These are phyloP conservation scores for Trichoderma sp. DNA, from an alignment of 2,329 filamentous ascomycete species.

Conservation along the genomic window DNA sequence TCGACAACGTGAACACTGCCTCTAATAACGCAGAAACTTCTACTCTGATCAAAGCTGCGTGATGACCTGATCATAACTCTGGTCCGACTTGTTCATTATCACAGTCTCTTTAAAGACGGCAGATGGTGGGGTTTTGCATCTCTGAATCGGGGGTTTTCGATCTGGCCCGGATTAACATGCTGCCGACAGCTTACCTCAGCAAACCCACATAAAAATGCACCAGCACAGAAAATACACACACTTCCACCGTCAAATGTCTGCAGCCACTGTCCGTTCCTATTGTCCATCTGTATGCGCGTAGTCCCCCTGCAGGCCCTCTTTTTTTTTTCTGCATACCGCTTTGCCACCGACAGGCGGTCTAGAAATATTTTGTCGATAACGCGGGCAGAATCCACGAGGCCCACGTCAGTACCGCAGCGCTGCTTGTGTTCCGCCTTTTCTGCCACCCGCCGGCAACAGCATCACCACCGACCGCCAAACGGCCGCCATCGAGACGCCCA, in stretches of 20 bases:
- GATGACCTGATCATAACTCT: not conserved
- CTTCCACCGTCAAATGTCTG: fast-evolving
- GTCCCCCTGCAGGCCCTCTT: not conserved
- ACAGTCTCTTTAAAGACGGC: too few species aligned
- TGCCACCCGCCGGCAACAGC: slow-evolving; percentile 5
- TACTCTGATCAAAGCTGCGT: not conserved
- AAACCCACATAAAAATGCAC: not conserved
- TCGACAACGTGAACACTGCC: not conserved
- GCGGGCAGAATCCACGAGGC: slow-evolving; percentile 40
- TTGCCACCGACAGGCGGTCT: slow-evolving; percentile 38
- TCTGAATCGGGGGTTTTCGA: slow-evolving; percentile 10
- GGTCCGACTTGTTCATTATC: not conserved
- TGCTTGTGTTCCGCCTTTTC: slow-evolving; percentile 28
- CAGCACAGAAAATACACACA: not conserved
- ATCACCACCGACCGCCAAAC: slow-evolving; percentile 2
- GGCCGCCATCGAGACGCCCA: slow-evolving; percentile 23
- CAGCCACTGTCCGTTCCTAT: not conserved
- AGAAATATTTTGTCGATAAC: slow-evolving; percentile 43
- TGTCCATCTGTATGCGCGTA: not conserved
- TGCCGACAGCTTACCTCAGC: not conserved
- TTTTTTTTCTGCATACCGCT: slow-evolving; percentile 21
- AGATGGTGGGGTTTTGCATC: not conserved
- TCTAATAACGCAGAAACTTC: not conserved
- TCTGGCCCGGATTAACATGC: not conserved
- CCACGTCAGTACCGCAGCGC: slow-evolving; percentile 24